phyloP scores from a whole-genome alignment of 768 basidiomycete species.

The Gyrodon lividus region DNA sequence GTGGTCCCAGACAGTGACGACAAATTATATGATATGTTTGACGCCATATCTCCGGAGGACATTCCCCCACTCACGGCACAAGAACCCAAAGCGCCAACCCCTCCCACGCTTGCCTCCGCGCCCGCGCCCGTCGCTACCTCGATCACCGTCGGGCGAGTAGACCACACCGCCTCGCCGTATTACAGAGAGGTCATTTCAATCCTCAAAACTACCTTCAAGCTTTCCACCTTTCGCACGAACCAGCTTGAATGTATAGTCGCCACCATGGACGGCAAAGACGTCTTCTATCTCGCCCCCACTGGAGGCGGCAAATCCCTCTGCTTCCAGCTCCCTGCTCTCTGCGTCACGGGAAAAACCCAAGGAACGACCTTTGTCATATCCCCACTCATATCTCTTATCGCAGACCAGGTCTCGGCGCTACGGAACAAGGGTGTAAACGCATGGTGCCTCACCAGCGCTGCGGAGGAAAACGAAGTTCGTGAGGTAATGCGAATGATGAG shows the following conservation, averaged over 20 bases:
- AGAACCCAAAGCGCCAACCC: conserved; percentile 7
- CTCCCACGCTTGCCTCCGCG: conserved; percentile 12
- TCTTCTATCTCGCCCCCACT: conserved; percentile 95
- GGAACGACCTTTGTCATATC: conserved; percentile 91
- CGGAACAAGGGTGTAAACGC: conserved; percentile 64
- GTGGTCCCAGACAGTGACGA: conserved; percentile 42
- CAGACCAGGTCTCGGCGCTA: conserved; percentile 80
- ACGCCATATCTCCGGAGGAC: conserved; percentile 27
- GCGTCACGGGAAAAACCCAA: conserved; percentile 61
- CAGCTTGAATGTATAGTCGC: conserved; percentile 86
- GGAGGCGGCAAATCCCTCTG: conserved; percentile 91
- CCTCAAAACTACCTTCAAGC: conserved; percentile 49
- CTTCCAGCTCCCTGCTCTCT: conserved; percentile 89
- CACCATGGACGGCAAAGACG: conserved; percentile 77
- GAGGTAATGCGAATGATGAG: conserved; percentile 44
- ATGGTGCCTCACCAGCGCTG: conserved; percentile 64
- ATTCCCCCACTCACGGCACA: conserved; percentile 14
- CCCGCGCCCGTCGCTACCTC: not conserved
- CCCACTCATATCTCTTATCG: conserved; percentile 85
- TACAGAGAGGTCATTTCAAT: conserved; percentile 31
- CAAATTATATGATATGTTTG: conserved; percentile 46
- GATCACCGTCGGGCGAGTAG: conserved; percentile 15
- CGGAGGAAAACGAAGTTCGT: conserved; percentile 38
- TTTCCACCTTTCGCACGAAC: conserved; percentile 72
- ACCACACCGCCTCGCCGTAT: conserved; percentile 33